Evolutionary conservation across 495 filamentous ascomycete genomes (phyloP).

Genomic region (Aspergillus conjunctus): DNA sequence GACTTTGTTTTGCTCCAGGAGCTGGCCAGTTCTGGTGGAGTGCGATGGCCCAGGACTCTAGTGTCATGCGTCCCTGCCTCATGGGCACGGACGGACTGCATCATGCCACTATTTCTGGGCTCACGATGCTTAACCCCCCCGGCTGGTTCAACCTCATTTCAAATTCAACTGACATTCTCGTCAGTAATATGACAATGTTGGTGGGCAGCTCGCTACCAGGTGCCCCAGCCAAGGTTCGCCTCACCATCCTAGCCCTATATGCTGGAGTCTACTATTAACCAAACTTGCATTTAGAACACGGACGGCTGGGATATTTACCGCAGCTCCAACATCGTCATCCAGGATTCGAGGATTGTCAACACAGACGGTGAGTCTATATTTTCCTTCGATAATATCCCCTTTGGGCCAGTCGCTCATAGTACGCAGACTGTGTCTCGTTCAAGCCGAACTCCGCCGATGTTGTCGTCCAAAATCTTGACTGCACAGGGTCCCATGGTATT

Average conservation of each 20-base stretch:
- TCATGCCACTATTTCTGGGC: conserved; percentile 10
- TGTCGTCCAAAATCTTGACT: conserved; percentile 11
- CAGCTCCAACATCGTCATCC: conserved; percentile 13
- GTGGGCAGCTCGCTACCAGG: neutral
- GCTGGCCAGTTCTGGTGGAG: conserved; percentile 8
- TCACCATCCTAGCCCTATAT: too few species aligned
- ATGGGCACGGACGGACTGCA: conserved; percentile 13
- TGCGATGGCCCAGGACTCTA: conserved; percentile 11
- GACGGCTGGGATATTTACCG: conserved; percentile 21
- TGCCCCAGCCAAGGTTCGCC: neutral
- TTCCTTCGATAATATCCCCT: neutral
- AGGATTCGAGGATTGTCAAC: conserved; percentile 14
- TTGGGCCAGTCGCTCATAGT: neutral
- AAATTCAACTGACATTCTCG: conserved; percentile 9
- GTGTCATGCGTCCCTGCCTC: conserved; percentile 1
- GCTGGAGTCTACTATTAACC: too few species aligned
- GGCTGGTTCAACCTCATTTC: conserved; percentile 17
- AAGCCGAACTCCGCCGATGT: conserved; percentile 16
- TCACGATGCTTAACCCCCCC: conserved; percentile 10
- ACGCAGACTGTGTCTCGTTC: conserved; percentile 17
- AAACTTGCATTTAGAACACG: conserved; percentile 5
- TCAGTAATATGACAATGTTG: conserved; percentile 8
- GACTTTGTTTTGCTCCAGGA: neutral
- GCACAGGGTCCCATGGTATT: conserved; percentile 20
- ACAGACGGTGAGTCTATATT: conserved; percentile 5